Percentiles rank a stretch among this genome's conserved stretches.
Conservation (phyloP, 768 basidiomycete genomes). For the Mycena epipterygia region DNA sequence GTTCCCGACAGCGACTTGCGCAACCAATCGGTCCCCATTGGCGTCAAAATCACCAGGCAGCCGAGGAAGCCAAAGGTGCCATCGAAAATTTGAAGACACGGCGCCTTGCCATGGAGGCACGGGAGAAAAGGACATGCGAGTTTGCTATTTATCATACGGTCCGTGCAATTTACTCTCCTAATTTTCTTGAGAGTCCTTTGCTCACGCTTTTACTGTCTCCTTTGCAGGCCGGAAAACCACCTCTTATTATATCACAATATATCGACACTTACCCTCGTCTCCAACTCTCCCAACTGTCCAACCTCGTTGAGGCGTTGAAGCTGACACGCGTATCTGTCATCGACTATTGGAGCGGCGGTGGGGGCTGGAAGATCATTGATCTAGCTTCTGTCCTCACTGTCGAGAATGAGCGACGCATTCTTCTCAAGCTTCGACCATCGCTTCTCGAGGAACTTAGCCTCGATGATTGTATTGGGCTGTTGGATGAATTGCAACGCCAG, state of each 20-base stretch:
- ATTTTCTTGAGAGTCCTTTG: too few species aligned
- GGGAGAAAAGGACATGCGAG: not conserved
- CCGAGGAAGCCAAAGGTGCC: not conserved
- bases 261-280: not conserved
- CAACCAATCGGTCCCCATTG: not conserved
- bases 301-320: not conserved
- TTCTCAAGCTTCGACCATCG: conserved; percentile 2
- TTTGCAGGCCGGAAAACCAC: not conserved
- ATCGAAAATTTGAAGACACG: not conserved
- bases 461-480: not conserved
- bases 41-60: not conserved
- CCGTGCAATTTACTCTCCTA: not conserved
- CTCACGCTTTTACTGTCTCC: too few species aligned
- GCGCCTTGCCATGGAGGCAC: not conserved
- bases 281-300: not conserved
- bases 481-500: not conserved
- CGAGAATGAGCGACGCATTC: not conserved
- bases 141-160: not conserved
- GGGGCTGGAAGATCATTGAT: conserved; percentile 5
- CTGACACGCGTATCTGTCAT: not conserved
- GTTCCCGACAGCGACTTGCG: not conserved
- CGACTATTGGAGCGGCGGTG: not conserved
- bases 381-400: not conserved
- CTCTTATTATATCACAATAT: not conserved
- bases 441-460: not conserved